Base-by-base conservation (phyloP, 2,329 filamentous ascomycete genomes). In the Chaetomium olivaceum region DNA sequence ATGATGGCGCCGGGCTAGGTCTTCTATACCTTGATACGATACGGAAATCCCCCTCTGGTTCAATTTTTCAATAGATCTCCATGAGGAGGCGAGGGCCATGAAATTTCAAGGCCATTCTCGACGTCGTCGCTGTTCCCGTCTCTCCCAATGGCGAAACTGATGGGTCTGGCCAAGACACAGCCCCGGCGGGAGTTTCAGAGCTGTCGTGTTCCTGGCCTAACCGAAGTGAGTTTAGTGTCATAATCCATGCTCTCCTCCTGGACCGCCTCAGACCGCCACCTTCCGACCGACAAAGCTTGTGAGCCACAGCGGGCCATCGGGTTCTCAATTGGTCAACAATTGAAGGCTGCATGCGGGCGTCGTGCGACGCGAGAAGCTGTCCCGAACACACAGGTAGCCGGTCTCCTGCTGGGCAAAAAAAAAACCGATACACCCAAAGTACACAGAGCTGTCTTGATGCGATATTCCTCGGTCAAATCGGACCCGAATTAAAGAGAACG, bases 131-230 rank as follows among this genome's bases (percentile, higher is more conserved):
- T 48, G 8, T 12, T 33, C 27, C 3, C 16, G 39, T 21, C 9
- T 19, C 14, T 36, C 39, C 29, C 19, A 25, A 14, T 36, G 29
- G 23, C 39, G 12, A 56, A 27, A 23, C 54, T 21, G 23, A 33
- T 8, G 23, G 57, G 46, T 29, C 54, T 33, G 56, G 64, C 62
- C 62, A 67, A 66, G 67, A 59, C 62, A 48, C 36, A 54, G 43
- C 51, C 31, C 57, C n/a, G n/a, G 33, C 62, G 62, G 64, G 57
- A 67, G 69, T 71, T 71, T 71, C 68, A 71, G 69, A 68, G 27
- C 62, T 61, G 58, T 58, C 36, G 64, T 69, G 66, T 68, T 68
- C 67, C 65, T 69, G 65, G 59, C 43, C 65, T 69, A 70, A 62
- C 14, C 33, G 21, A 25, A 29, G 60, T 61, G 6, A 50, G 61